These are phyloP conservation scores for Stemphylium vesicarium DNA, from an alignment of 2,329 filamentous ascomycete species.

Conservation along the genomic window DNA sequence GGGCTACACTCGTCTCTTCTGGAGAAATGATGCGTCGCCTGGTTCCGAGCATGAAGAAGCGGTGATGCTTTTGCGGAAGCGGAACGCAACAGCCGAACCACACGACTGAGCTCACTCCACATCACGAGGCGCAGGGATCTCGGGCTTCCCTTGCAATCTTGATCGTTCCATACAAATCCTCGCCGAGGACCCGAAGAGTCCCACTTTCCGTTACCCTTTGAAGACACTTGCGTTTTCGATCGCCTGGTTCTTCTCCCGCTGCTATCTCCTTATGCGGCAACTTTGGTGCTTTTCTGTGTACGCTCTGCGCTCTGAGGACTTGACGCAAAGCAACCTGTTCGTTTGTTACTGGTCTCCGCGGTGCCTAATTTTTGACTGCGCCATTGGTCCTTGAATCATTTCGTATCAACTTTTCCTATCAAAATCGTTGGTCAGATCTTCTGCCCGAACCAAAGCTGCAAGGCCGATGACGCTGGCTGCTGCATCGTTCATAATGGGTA, in stretches of 20 bases:
- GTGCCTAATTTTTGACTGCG: background rate
- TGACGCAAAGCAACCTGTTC: background rate
- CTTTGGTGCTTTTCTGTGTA: background rate
- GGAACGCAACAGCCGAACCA: constrained; percentile 30
- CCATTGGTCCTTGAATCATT: background rate
- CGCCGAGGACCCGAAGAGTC: constrained; percentile 22
- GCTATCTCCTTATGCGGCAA: constrained; percentile 11
- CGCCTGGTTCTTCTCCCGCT: constrained; percentile 5
- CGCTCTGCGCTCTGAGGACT: no score
- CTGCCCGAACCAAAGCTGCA: background rate
- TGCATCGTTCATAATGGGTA: background rate
- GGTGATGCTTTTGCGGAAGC: constrained; percentile 42
- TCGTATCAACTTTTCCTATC: no score
- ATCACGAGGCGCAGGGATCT: constrained; percentile 17
- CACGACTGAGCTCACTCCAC: constrained; percentile 15
- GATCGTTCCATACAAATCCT: constrained; percentile 14
- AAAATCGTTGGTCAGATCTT: background rate
- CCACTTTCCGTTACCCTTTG: constrained; percentile 18
- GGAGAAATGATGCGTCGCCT: constrained; percentile 24
- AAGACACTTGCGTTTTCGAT: constrained; percentile 21
- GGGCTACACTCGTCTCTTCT: constrained; percentile 15
- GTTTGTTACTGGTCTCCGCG: no score
- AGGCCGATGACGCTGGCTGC: background rate
- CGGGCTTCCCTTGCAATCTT: background rate
- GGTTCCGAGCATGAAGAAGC: constrained; percentile 14